A percentile compares a stretch with the other conserved stretches of the same genome.
phyloP scores from a whole-genome alignment of 1,139 yeast genomes.

The Meyerozyma carpophila region DNA sequence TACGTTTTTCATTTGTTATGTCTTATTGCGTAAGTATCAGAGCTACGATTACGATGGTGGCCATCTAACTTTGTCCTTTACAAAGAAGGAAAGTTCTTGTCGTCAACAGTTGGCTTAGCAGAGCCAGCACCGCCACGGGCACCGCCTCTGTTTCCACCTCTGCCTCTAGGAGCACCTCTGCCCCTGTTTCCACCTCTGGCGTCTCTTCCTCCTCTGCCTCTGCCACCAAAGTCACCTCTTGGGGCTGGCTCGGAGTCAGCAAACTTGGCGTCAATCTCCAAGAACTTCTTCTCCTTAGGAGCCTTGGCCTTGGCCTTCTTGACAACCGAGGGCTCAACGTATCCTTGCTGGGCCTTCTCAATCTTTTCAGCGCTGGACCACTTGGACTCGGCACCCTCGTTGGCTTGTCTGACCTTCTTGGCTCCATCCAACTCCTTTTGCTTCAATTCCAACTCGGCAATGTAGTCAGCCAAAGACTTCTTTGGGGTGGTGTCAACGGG shows the following conservation, averaged over 20 bases:
- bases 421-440: constrained; percentile 39
- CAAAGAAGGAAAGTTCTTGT: constrained; percentile 62
- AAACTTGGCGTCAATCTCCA: constrained; percentile 63
- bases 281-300: constrained; percentile 62
- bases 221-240: constrained; percentile 12
- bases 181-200: constrained; percentile 33
- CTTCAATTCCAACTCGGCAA: constrained; percentile 53
- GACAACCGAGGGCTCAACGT: constrained; percentile 49
- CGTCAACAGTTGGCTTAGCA: constrained; percentile 43
- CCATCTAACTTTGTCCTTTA: constrained; percentile 7
- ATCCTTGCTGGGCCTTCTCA: constrained; percentile 22
- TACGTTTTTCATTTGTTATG: background rate
- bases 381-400: constrained; percentile 55
- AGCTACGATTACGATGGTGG: background rate
- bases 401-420: constrained; percentile 48
- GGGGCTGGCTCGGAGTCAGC: constrained; percentile 40
- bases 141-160: constrained; percentile 20
- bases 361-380: constrained; percentile 27
- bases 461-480: constrained; percentile 69
- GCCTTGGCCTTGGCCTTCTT: constrained; percentile 61
- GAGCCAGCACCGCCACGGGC: constrained; percentile 18
- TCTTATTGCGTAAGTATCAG: background rate
- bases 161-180: constrained; percentile 17
- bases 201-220: constrained; percentile 16
- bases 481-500: constrained; percentile 35